Evolutionary conservation across 345 rosid genomes (phyloP), one percentile per base, ranked within the genome.

Genomic region (Turnera subulata): DNA sequence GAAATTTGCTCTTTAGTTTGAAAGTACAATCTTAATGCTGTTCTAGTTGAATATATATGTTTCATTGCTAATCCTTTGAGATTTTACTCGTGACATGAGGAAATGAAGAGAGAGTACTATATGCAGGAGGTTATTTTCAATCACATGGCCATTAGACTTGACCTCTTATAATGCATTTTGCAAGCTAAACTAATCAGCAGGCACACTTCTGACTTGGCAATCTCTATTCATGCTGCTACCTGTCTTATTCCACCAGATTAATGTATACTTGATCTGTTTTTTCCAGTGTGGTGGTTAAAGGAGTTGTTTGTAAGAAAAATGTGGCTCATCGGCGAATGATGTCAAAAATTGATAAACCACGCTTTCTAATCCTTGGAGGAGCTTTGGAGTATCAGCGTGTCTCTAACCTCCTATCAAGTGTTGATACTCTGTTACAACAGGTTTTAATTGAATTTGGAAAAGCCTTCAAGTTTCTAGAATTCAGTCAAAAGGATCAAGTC

Each of bases 231-330:
- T n/a, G 42, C 43, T 55, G 46, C 58, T 37, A 35, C 37, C 10
- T 40, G 17, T 16, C 33, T n/a, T 2, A 15, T 17, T 39, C 17
- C 12, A 4, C 37, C 20, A 39, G 11, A 17, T 55, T 60, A 9
- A 60, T 18, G 54, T 51, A 47, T 32, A 53, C 73, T 54, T 66
- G 51, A 49, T 77, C 64, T 52, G 45, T 42, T 76, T 63, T 60
- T 64, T 58, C 61, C 61, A 92, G 98, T 71, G 73, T 78, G 84
- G 86, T 86, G 71, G 78, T 78, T 13, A 86, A 78, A 68, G 98
- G 98, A 80, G 91, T 92, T 76, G 98, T 89, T 67, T 92, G 98
- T 73, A 92, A 92, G 82, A 92, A 89, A 79, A 92, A 92, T 58
- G 89, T 92, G 70, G 95, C 97, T 61, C 97, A 92, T 69, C 85